phyloP scores from a whole-genome alignment of 192 early-diverging fungal genomes.

The Polychytrium aggregatum region DNA sequence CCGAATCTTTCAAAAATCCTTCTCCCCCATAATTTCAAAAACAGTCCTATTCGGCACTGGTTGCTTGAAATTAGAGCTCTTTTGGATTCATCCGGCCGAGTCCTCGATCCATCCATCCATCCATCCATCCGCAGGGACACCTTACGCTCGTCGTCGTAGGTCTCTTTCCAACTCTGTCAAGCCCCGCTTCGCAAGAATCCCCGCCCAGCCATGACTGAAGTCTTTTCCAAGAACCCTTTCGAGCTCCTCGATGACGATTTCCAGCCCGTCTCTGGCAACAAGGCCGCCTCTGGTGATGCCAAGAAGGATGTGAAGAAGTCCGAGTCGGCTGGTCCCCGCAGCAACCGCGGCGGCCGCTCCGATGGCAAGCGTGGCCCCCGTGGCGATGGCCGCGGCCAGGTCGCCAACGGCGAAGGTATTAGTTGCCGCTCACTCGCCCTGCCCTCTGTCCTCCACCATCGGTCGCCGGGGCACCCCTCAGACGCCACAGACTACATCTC shows the following conservation, averaged over 20 bases:
- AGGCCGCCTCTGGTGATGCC: slow-evolving; percentile 4
- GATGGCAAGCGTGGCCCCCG: slow-evolving; percentile 14
- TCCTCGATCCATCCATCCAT: slow-evolving; percentile 15
- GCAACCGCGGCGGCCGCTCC: slow-evolving; percentile 6
- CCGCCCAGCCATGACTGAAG: slow-evolving; percentile 10
- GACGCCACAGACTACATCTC: neutral
- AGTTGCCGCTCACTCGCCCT: slow-evolving; percentile 17
- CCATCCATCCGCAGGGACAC: neutral
- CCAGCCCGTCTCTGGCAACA: slow-evolving; percentile 7
- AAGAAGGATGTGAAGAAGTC: slow-evolving; percentile 18
- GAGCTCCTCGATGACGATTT: slow-evolving; percentile 26
- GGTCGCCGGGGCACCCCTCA: neutral
- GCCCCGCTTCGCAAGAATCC: no score
- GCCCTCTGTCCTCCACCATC: no score
- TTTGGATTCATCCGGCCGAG: neutral
- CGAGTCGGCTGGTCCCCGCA: slow-evolving; percentile 5
- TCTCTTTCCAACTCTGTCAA: no score
- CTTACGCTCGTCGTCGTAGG: no score
- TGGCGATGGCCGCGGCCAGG: slow-evolving; percentile 12
- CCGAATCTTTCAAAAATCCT: no score
- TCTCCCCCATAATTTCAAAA: no score
- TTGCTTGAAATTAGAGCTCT: no score
- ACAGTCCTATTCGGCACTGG: no score
- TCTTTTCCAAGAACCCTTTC: slow-evolving; percentile 14
- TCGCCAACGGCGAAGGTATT: slow-evolving; percentile 17